phyloP scores from a whole-genome alignment of 2,329 filamentous ascomycete genomes.

The Alternaria postmessia region DNA sequence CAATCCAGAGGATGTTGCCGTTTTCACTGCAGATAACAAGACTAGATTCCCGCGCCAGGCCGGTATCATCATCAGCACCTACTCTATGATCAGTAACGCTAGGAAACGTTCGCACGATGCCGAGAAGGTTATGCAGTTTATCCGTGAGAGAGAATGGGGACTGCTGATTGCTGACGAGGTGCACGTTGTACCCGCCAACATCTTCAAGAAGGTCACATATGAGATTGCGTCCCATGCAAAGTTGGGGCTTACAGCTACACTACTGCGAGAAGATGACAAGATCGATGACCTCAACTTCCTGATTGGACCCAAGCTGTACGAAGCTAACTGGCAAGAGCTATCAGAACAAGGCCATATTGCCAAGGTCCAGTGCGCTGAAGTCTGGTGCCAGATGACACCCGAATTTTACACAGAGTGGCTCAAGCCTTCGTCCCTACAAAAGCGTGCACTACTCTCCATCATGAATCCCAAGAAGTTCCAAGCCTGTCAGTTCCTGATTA shows the following conservation, averaged over 20 bases:
- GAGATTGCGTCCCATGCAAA: conserved; percentile 96
- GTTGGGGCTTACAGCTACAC: conserved; percentile 89
- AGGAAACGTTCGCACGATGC: conserved; percentile 89
- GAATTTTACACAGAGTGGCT: conserved; percentile 98
- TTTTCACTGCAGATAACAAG: conserved; percentile 95
- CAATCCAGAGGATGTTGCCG: conserved; percentile 88
- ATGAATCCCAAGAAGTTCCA: conserved; percentile 99
- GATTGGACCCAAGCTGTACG: conserved; percentile 96
- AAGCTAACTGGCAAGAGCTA: conserved; percentile 99
- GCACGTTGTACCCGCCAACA: conserved; percentile 95
- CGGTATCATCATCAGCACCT: conserved; percentile 96
- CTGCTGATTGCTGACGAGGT: conserved; percentile 97
- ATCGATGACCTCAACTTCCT: conserved; percentile 97
- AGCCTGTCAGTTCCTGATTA: conserved; percentile 96
- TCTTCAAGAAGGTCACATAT: conserved; percentile 93
- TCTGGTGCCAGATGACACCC: conserved; percentile 99
- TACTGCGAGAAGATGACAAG: conserved; percentile 97
- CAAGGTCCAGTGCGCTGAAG: conserved; percentile 95
- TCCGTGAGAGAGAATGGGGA: conserved; percentile 91
- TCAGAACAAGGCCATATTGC: conserved; percentile 97
- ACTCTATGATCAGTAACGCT: conserved; percentile 97
- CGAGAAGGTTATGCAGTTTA: conserved; percentile 96
- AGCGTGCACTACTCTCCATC: conserved; percentile 79
- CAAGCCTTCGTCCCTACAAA: conserved; percentile 67
- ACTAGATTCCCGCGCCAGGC: conserved; percentile 85